Evolutionary conservation across 176 grass and related monocot species (phyloP), one percentile per base, ranked within the genome.

Genomic region (Canna indica): DNA sequence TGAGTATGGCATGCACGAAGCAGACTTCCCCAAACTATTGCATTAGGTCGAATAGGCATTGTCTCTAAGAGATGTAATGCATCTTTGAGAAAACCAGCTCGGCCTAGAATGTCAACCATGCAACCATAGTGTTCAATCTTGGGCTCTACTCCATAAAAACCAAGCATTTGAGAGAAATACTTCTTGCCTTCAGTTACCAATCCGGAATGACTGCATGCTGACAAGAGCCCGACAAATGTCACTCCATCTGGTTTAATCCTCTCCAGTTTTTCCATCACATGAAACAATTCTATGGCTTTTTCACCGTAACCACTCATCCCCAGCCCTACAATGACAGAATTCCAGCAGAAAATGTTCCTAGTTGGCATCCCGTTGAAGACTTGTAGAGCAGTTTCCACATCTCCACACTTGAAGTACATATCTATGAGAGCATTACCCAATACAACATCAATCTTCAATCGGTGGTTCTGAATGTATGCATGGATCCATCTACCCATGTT

Each of bases 341-440:
- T 73, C 71, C 71, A 73, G 42, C 50, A 73, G 53, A 73, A 73
- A 11, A 73, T 42, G 35, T 73, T 73, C 53, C 71, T 73, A 18
- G 27, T 39, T 39, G 71, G 71, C 48, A 73, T 73, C 20, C 71
- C 35, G 59, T 30, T 33, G 29, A 73, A 73, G 52, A 39, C 33
- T 27, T 24, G n/a, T 4, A 73, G 71, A 39, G 71, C 71, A 73
- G 32, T 22, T 7, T 56, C 50, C 34, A 73, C 71, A 27, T 26
- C 35, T 4, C 71, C 71, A 59, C 71, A 73, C 25, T 75, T 75
- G 71, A 73, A 73, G 71, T 60, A 73, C 71, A 73, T 73, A 45
- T 60, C 71, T 29, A 73, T 45, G n/a, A 73, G 33, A 4, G 71
- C 71, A 60, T 73, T 73, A 8, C 71, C 71, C 36, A 73, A 59